phyloP scores from a whole-genome alignment of 805 yeast species.

The Zygosaccharomyces gambellarensis region DNA sequence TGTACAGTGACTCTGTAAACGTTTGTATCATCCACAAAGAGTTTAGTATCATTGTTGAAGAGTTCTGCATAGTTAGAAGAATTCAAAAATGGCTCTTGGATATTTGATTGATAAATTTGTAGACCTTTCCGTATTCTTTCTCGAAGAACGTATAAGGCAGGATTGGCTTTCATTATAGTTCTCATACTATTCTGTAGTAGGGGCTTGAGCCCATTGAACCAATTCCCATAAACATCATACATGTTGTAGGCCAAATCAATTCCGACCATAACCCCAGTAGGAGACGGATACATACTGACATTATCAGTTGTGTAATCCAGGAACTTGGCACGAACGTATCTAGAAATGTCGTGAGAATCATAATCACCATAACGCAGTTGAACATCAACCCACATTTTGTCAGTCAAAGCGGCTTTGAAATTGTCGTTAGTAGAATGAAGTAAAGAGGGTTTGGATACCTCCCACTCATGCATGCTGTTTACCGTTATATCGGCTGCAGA shows the following conservation, averaged over 20 bases:
- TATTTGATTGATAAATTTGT: conserved; percentile 88
- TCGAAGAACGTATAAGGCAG: conserved; percentile 83
- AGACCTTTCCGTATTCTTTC: conserved; percentile 93
- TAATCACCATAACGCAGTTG: conserved; percentile 95
- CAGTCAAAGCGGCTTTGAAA: conserved; percentile 51
- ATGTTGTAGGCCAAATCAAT: conserved; percentile 92
- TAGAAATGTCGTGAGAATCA: conserved; percentile 93
- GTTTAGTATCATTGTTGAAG: conserved; percentile 74
- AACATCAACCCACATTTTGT: conserved; percentile 90
- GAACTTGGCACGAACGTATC: conserved; percentile 89
- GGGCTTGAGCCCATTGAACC: conserved; percentile 94
- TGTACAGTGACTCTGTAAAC: conserved; percentile 92
- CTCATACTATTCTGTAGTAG: conserved; percentile 86
- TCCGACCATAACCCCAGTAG: conserved; percentile 87
- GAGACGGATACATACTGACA: conserved; percentile 80
- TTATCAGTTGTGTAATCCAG: conserved; percentile 89
- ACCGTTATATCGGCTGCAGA: conserved; percentile 88
- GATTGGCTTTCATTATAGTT: conserved; percentile 91
- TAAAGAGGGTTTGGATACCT: conserved; percentile 73
- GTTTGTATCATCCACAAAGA: conserved; percentile 89
- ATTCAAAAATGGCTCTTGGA: conserved; percentile 85
- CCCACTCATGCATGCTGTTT: conserved; percentile 75
- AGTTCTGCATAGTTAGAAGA: conserved; percentile 87
- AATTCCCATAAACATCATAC: conserved; percentile 94
- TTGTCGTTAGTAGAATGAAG: conserved; percentile 66